Evolutionary conservation across 441 rosid genomes (phyloP), one percentile per base, ranked within the genome.

Genomic region (Populus hybrid): DNA sequence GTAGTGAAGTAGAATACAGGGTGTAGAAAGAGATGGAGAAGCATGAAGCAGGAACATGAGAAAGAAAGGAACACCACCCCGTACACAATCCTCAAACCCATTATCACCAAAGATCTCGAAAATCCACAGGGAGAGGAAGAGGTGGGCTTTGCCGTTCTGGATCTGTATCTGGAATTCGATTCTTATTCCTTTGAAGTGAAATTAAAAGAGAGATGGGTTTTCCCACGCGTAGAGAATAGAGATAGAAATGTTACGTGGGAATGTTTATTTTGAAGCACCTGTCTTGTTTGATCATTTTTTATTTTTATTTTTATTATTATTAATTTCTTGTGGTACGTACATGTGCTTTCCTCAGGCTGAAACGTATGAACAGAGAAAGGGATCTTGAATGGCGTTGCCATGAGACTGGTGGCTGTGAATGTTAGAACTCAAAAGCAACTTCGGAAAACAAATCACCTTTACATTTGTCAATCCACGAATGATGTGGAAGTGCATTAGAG

Each of bases 21-120:
- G 66, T 80, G 82, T 29, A 88, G 91, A 66, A 86, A 50, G 67
- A 88, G 84, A 69, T 85, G 87, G 68, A 89, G 87, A 31, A 88
- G 85, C 91, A 76, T 88, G 91, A 87, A 83, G 89, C 86, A 88
- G 77, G 83, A 72, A 74, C 93, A 88, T 5, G 90, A 88, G 77
- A 87, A 79, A 26, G 87, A 80, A 2, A 87, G 77, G 80, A 88
- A 90, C 35, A 86, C 79, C 59, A 84, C 81, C 0, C 85, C 87
- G 73, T 86, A 90, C 24, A 84, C 74, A 7, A 84, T 71, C 73
- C 86, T 77, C 23, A 82, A 61, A 77, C 5, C 89, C 90, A 86
- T 80, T 71, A 21, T 18, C 2, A 61, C 20, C 24, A 23, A 72
- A 24, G 63, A 71, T 23, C 28, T 70, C 9, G 35, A 33, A 23